phyloP scores from a whole-genome alignment of 192 early-diverging fungal species.

The Umbelopsis sp. region DNA sequence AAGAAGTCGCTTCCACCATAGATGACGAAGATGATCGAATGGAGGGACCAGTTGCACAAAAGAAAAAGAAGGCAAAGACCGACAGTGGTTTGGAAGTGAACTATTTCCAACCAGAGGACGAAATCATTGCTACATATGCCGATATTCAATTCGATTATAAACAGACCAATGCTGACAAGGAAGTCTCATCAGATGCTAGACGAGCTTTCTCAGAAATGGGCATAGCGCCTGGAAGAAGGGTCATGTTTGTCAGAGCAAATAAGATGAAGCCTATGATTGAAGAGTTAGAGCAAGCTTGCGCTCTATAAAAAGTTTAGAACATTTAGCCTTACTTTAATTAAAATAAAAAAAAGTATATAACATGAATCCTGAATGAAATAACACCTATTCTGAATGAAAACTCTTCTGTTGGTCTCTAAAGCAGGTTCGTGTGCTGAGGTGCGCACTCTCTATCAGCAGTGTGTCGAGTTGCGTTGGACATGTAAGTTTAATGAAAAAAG shows the following conservation, averaged over 20 bases:
- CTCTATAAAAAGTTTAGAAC: not conserved
- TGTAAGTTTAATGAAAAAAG: too few relatives aligned
- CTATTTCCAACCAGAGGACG: conserved; percentile 93
- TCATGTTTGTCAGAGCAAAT: conserved; percentile 54
- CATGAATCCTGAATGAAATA: too few relatives aligned
- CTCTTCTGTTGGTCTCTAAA: too few relatives aligned
- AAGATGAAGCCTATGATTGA: conserved; percentile 12
- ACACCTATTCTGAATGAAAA: too few relatives aligned
- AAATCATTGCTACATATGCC: conserved; percentile 81
- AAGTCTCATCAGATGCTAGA: conserved; percentile 71
- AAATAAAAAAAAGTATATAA: not conserved
- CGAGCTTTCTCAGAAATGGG: conserved; percentile 87
- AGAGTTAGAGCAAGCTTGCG: conserved; percentile 13
- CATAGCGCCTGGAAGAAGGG: conserved; percentile 69
- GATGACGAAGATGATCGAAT: conserved; percentile 61
- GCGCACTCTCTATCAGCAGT: too few relatives aligned
- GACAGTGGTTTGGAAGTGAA: conserved; percentile 35
- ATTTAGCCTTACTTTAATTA: not conserved
- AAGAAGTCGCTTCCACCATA: conserved; percentile 65
- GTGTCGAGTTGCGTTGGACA: too few relatives aligned
- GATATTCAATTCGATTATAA: conserved; percentile 80
- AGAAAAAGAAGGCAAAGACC: conserved; percentile 48
- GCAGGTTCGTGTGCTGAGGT: too few relatives aligned
- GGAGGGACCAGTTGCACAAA: conserved; percentile 28
- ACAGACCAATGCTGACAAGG: conserved; percentile 64